phyloP scores from a whole-genome alignment of 768 basidiomycete genomes.

The Leccinum disarticulatum region DNA sequence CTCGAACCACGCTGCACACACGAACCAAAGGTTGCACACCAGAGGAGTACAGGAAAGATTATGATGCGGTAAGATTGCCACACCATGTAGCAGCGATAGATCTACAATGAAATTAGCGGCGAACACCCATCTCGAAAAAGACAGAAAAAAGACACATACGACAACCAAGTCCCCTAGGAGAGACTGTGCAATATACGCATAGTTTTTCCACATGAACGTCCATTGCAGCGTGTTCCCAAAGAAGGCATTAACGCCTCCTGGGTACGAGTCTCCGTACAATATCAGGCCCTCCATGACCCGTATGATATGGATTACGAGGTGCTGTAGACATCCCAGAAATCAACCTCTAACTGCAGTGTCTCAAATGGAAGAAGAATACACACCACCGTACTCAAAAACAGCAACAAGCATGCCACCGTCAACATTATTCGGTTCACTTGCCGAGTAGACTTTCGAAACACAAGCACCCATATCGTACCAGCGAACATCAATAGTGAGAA shows the following conservation, averaged over 20 bases:
- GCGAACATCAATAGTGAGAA: constrained; percentile 39
- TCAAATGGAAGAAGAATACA: not conserved
- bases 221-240: constrained; percentile 28
- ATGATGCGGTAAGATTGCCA: constrained; percentile 32
- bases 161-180: constrained; percentile 32
- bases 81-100: constrained; percentile 32
- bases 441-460: constrained; percentile 1
- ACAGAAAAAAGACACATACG: constrained; percentile 14
- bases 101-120: constrained; percentile 13
- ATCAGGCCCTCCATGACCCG: constrained; percentile 30
- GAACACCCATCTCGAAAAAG: not conserved
- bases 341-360: not conserved
- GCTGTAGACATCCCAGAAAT: constrained; percentile 13
- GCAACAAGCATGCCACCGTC: constrained; percentile 23
- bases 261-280: constrained; percentile 12
- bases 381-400: constrained; percentile 33
- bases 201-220: constrained; percentile 31
- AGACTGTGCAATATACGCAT: constrained; percentile 26
- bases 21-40: constrained; percentile 30
- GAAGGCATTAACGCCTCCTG: constrained; percentile 22
- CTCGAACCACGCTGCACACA: not conserved
- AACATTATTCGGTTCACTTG: constrained; percentile 25
- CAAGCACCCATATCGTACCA: constrained; percentile 29
- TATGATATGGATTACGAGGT: constrained; percentile 26
- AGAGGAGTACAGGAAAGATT: constrained; percentile 29